Conservation (phyloP, 1,284 basidiomycete genomes). For the Apiotrichum sp. region DNA sequence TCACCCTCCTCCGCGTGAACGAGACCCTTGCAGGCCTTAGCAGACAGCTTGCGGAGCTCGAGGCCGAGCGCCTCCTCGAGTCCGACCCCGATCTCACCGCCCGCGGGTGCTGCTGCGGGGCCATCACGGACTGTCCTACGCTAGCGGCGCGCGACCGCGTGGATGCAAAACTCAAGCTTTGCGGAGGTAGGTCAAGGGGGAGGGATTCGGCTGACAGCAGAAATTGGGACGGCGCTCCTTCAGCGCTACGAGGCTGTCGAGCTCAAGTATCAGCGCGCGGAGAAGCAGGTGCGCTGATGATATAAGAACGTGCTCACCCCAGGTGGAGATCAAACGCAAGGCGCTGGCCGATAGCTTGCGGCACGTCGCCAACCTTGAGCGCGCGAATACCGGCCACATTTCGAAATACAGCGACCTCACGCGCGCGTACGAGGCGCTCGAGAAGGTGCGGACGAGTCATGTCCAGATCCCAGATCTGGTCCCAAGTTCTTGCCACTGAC, state of each 20-base stretch:
- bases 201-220: conserved; percentile 46
- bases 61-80: conserved; percentile 16
- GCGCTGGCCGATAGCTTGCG: conserved; percentile 35
- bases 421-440: conserved; percentile 39
- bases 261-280: conserved; percentile 56
- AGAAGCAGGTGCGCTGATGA: conserved; percentile 32
- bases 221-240: conserved; percentile 85
- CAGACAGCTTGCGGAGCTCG: conserved; percentile 29
- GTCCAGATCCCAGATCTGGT: too few relatives aligned
- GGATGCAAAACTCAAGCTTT: conserved; percentile 68
- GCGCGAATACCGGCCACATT: conserved; percentile 41
- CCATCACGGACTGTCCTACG: conserved; percentile 33
- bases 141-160: conserved; percentile 60
- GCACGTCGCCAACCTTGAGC: conserved; percentile 38
- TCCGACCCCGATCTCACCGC: conserved; percentile 10
- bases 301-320: neutral
- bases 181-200: conserved; percentile 59
- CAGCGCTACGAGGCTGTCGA: conserved; percentile 79
- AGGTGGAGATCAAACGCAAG: conserved; percentile 38
- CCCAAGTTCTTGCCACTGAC: too few relatives aligned
- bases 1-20: conserved; percentile 32
- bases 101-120: conserved; percentile 30
- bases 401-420: conserved; percentile 36
- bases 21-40: conserved; percentile 38
- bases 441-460: conserved; percentile 34